These are phyloP conservation scores for Sporobolomyces roseus DNA, from an alignment of 768 basidiomycete genomes.

Conservation along the genomic window DNA sequence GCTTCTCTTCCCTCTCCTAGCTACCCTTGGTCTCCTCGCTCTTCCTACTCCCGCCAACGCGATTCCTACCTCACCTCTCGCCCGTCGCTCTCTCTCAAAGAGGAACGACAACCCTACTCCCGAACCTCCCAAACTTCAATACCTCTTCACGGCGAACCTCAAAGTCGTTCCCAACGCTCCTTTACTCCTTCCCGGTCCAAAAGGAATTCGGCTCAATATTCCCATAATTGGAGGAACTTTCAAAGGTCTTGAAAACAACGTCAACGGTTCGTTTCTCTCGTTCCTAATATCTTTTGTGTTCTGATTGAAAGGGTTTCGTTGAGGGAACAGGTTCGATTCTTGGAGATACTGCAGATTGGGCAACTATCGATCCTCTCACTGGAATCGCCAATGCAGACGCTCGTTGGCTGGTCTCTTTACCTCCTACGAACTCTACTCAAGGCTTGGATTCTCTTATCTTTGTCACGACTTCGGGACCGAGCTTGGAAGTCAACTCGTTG, in stretches of 20 bases:
- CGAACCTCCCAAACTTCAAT: not conserved
- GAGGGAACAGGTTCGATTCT: not conserved
- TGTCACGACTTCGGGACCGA: not conserved
- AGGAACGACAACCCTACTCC: not conserved
- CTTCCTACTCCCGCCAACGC: not conserved
- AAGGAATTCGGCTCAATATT: constrained; percentile 3
- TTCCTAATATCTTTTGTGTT: no score
- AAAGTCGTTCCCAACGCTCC: not conserved
- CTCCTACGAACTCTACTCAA: not conserved
- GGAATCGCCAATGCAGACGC: constrained; percentile 5
- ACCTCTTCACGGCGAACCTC: constrained; percentile 10
- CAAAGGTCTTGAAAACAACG: not conserved
- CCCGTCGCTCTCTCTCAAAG: no score
- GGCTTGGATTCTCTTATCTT: not conserved
- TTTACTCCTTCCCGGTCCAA: not conserved
- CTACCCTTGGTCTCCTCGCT: not conserved
- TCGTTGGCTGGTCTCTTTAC: constrained; percentile 1
- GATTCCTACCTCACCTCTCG: no score
- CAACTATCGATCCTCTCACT: not conserved
- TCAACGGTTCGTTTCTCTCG: not conserved
- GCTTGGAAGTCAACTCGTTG: constrained; percentile 1
- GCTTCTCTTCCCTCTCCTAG: not conserved
- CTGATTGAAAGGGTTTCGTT: no score
- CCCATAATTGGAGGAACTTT: constrained; percentile 4
- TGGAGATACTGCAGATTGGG: constrained; percentile 8